Evolutionary conservation across 768 basidiomycete species (phyloP).

Genomic region (Serendipita indica): DNA sequence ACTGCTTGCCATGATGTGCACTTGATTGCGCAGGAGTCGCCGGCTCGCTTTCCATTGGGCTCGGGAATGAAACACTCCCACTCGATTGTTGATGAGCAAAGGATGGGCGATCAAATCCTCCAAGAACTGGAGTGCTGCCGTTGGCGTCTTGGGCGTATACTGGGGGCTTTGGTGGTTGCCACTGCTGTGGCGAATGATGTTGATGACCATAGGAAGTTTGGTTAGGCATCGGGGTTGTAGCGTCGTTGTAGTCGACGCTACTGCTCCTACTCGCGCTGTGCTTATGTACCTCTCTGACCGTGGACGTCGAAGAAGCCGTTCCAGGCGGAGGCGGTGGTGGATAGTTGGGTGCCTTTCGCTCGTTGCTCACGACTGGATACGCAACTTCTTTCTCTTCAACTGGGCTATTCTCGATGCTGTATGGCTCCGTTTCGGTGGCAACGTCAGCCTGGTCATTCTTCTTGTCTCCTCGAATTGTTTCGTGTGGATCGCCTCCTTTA

Average conservation of each 20-base stretch:
- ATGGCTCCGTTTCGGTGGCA: neutral
- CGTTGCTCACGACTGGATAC: neutral
- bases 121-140: neutral
- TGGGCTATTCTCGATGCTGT: neutral
- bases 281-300: neutral
- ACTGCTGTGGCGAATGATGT: neutral
- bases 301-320: neutral
- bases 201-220: neutral
- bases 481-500: too few species aligned
- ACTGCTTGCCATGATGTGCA: too few species aligned
- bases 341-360: neutral
- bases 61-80: neutral
- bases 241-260: conserved; percentile 1
- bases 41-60: too few species aligned
- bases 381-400: neutral
- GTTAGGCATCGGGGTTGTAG: neutral
- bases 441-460: too few species aligned
- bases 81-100: neutral
- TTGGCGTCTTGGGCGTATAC: neutral
- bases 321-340: neutral
- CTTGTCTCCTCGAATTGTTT: too few species aligned
- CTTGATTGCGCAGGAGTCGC: too few species aligned
- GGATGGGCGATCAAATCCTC: neutral
- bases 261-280: neutral
- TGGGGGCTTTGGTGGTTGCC: neutral